Percentiles rank a stretch among this genome's conserved stretches.
These are phyloP conservation scores for Herpetomonas samuelpessoai DNA, from an alignment of 208 protist genomes.

Conservation along the genomic window DNA sequence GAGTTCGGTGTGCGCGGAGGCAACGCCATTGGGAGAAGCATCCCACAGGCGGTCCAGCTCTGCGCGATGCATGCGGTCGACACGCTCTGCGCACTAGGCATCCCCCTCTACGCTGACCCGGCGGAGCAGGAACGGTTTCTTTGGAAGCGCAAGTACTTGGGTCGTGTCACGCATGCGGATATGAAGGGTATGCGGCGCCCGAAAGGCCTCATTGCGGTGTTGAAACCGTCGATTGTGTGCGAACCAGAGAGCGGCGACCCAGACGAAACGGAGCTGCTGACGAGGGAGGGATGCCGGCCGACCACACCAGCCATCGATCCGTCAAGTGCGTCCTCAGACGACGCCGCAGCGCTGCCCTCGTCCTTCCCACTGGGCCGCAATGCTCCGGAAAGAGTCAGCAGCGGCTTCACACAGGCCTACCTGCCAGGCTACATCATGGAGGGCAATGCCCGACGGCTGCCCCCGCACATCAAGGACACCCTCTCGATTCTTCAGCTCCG, in stretches of 20 bases:
- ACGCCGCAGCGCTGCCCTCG: neutral
- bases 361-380: neutral
- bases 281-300: no score
- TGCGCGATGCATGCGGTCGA: conserved; percentile 74
- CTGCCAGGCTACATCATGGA: conserved; percentile 70
- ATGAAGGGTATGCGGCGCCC: conserved; percentile 25
- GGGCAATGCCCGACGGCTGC: conserved; percentile 40
- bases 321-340: no score
- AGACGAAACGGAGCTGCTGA: no score
- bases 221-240: neutral
- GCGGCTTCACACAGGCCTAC: conserved; percentile 14
- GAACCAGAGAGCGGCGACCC: neutral
- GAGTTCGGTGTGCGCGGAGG: conserved; percentile 70
- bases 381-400: neutral
- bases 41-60: conserved; percentile 56
- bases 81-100: conserved; percentile 43
- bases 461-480: conserved; percentile 49
- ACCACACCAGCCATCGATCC: no score
- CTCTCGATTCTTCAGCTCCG: conserved; percentile 40
- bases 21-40: conserved; percentile 45
- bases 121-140: conserved; percentile 44
- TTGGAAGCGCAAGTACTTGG: conserved; percentile 24
- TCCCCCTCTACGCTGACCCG: conserved; percentile 48
- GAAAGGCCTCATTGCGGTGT: conserved; percentile 6
- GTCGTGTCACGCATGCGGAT: conserved; percentile 29